These are phyloP conservation scores for Centella asiatica DNA, from an alignment of 129 eudicot genomes.

Conservation along the genomic window DNA sequence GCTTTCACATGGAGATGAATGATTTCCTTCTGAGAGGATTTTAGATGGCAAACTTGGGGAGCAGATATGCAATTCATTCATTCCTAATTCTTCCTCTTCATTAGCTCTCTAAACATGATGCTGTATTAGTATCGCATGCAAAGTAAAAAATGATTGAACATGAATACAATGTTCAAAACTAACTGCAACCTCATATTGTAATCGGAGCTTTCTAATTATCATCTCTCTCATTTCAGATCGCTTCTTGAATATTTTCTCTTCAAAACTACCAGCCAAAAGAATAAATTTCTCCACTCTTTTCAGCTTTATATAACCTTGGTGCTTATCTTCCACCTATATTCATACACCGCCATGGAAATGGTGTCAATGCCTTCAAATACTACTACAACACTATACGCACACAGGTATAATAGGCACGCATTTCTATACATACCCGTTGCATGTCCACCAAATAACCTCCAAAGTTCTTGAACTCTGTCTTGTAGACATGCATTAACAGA, in stretches of 20 bases:
- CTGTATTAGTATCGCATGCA: not conserved
- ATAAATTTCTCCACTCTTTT: constrained; percentile 60
- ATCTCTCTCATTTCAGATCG: constrained; percentile 27
- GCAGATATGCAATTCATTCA: not conserved
- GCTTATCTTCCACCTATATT: constrained; percentile 29
- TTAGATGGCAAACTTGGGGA: not conserved
- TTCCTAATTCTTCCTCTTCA: constrained; percentile 17
- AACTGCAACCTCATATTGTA: constrained; percentile 19
- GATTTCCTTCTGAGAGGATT: not conserved
- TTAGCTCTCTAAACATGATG: constrained; percentile 16
- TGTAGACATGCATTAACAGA: constrained; percentile 47
- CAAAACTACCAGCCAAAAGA: constrained; percentile 38
- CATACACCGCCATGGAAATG: constrained; percentile 6
- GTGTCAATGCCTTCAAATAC: not conserved
- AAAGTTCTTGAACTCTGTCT: constrained; percentile 37
- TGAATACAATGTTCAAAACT: constrained; percentile 6
- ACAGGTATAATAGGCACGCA: not conserved
- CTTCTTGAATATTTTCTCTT: constrained; percentile 53
- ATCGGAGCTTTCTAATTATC: constrained; percentile 17
- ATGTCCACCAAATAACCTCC: constrained; percentile 56
- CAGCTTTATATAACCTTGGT: constrained; percentile 32
- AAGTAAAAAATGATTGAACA: not conserved
- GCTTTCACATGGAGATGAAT: not conserved
- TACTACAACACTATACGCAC: not conserved
- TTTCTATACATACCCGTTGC: constrained; percentile 23